phyloP scores from a whole-genome alignment of 2,329 filamentous ascomycete genomes.

The Didymella keratinophila region DNA sequence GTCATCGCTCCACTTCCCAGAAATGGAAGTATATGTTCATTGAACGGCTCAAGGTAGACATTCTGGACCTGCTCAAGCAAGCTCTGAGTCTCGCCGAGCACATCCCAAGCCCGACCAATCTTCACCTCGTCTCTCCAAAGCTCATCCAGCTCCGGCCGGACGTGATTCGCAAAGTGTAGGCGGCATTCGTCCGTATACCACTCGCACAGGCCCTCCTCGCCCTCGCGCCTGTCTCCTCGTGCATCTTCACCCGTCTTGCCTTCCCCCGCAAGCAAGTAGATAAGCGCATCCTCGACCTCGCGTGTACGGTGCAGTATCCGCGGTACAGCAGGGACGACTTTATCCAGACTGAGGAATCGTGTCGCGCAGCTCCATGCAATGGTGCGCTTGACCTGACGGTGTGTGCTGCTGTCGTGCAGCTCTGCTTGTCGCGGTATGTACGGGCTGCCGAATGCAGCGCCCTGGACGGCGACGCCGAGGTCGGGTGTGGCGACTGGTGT shows the following conservation, averaged over 20 bases:
- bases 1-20: constrained; percentile 34
- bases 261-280: constrained; percentile 47
- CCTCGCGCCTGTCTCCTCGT: constrained; percentile 9
- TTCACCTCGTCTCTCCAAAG: constrained; percentile 43
- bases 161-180: constrained; percentile 51
- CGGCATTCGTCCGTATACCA: constrained; percentile 58
- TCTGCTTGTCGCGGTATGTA: constrained; percentile 35
- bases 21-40: constrained; percentile 45
- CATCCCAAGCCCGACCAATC: constrained; percentile 36
- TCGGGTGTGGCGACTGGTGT: constrained; percentile 56
- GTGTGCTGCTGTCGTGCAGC: constrained; percentile 48
- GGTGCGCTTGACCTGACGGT: constrained; percentile 47
- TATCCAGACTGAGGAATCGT: constrained; percentile 50
- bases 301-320: constrained; percentile 27
- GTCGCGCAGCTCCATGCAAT: constrained; percentile 59
- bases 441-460: constrained; percentile 52
- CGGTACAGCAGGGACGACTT: constrained; percentile 32
- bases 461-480: constrained; percentile 51
- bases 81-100: constrained; percentile 49
- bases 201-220: constrained; percentile 47
- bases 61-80: constrained; percentile 49
- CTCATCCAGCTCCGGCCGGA: constrained; percentile 38
- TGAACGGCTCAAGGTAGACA: constrained; percentile 49
- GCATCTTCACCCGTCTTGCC: constrained; percentile 37
- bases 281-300: constrained; percentile 49